Percentiles rank a stretch among this genome's conserved stretches.
Evolutionary conservation across 495 filamentous ascomycete genomes (phyloP).

Genomic region (Tetracladium marchalianum): DNA sequence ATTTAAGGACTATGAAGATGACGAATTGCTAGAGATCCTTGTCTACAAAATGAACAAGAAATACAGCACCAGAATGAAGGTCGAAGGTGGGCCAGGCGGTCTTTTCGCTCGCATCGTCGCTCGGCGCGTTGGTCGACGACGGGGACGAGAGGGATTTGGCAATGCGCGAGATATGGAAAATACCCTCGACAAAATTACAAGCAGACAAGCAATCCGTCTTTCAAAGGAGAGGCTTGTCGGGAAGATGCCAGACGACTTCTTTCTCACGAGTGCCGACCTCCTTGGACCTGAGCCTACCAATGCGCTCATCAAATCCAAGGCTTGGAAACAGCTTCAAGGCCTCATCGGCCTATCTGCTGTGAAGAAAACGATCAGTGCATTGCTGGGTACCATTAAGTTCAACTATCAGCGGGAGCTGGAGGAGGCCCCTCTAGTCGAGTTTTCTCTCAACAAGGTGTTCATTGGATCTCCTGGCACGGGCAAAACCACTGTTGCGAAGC

Average conservation of each 20-base stretch:
- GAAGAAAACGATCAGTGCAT: constrained; percentile 46
- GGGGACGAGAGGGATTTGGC: constrained; percentile 47
- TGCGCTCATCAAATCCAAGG: constrained; percentile 29
- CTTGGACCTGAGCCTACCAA: constrained; percentile 49
- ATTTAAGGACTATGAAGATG: constrained; percentile 61
- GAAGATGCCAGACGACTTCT: constrained; percentile 21
- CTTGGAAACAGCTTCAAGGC: constrained; percentile 51
- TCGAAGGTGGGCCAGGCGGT: constrained; percentile 44
- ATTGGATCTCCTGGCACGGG: constrained; percentile 64
- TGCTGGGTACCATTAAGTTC: constrained; percentile 47
- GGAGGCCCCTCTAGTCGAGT: constrained; percentile 45
- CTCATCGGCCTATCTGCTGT: constrained; percentile 53
- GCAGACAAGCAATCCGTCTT: constrained; percentile 46
- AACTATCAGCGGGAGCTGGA: constrained; percentile 56
- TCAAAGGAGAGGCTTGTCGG: constrained; percentile 23
- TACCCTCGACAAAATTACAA: constrained; percentile 33
- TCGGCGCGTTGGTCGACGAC: constrained; percentile 37
- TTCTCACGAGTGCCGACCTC: constrained; percentile 43
- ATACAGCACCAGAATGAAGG: constrained; percentile 36
- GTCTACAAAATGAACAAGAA: constrained; percentile 12
- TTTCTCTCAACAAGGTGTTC: constrained; percentile 61
- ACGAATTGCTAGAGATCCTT: constrained; percentile 40
- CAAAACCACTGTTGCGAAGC: constrained; percentile 66
- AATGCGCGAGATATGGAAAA: constrained; percentile 38
- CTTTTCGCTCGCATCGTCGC: constrained; percentile 49